phyloP scores from a whole-genome alignment of 208 protist species.

The Leishmania major region DNA sequence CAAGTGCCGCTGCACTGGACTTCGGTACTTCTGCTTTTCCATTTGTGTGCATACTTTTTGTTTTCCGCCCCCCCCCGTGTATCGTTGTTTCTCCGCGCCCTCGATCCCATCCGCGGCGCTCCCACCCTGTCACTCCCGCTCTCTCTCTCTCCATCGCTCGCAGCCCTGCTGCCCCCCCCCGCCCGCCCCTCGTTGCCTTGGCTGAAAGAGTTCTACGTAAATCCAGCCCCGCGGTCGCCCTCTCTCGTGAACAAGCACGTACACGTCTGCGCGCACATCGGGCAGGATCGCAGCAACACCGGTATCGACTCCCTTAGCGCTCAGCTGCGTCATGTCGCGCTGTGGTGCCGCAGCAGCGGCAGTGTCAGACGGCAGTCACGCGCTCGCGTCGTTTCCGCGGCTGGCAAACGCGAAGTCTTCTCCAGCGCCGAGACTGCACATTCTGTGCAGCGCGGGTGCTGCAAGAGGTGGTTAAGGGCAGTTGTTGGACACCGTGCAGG shows the following conservation, averaged over 20 bases:
- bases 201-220: background rate
- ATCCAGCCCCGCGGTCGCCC: too few species aligned
- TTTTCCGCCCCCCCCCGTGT: too few species aligned
- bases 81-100: too few species aligned
- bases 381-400: background rate
- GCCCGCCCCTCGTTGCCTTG: background rate
- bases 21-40: too few species aligned
- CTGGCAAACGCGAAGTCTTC: background rate
- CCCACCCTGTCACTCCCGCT: too few species aligned
- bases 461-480: background rate
- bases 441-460: background rate
- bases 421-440: background rate
- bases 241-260: background rate
- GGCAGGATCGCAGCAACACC: background rate
- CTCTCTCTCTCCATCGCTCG: too few species aligned
- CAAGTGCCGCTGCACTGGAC: too few species aligned
- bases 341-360: background rate
- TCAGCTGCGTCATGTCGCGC: background rate
- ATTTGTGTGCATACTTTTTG: too few species aligned
- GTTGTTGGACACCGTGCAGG: constrained; percentile 3
- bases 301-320: background rate
- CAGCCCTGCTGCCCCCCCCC: background rate
- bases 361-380: too few species aligned
- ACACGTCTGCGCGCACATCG: background rate
- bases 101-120: too few species aligned